Evolutionary conservation across 1,284 basidiomycete species (phyloP).

Genomic region (Coniophora puteana): DNA sequence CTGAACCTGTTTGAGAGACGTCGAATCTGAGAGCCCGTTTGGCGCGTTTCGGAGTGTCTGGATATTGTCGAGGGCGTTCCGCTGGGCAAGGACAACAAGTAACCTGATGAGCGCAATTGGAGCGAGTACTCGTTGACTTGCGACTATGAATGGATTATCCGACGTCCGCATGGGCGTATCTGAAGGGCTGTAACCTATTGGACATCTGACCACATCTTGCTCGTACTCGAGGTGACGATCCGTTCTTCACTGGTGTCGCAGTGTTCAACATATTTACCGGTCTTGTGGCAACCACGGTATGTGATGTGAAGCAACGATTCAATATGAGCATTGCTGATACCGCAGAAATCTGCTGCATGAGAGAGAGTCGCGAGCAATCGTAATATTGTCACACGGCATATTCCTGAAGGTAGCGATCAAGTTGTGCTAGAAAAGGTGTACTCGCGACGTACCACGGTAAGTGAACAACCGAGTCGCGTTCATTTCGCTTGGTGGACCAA

Average conservation of each 20-base stretch:
- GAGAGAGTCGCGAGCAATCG: slow-evolving; percentile 21
- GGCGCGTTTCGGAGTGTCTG: slow-evolving; percentile 14
- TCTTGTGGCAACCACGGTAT: slow-evolving; percentile 15
- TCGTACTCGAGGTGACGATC: slow-evolving; percentile 10
- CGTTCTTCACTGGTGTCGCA: slow-evolving; percentile 7
- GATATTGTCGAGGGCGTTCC: slow-evolving; percentile 10
- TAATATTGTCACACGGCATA: slow-evolving; percentile 15
- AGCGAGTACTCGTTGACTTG: slow-evolving; percentile 14
- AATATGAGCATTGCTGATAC: slow-evolving; percentile 17
- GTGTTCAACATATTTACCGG: slow-evolving; percentile 7
- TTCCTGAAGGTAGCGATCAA: slow-evolving; percentile 13
- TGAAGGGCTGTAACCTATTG: slow-evolving; percentile 13
- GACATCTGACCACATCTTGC: slow-evolving; percentile 16
- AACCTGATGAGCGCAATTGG: slow-evolving; percentile 17
- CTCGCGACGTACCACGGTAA: slow-evolving; percentile 15
- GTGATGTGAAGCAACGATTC: slow-evolving; percentile 23
- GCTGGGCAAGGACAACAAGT: slow-evolving; percentile 15
- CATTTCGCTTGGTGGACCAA: slow-evolving; percentile 2
- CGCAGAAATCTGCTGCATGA: slow-evolving; percentile 12
- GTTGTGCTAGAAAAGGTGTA: slow-evolving; percentile 13
- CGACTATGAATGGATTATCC: slow-evolving; percentile 14
- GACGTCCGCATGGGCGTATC: slow-evolving; percentile 9
- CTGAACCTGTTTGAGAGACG: slow-evolving; percentile 15
- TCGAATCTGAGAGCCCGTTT: slow-evolving; percentile 8
- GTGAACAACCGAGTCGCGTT: slow-evolving; percentile 12